These are phyloP conservation scores for Mycocentrospora acerina DNA, from an alignment of 2,329 filamentous ascomycete genomes.

Conservation along the genomic window DNA sequence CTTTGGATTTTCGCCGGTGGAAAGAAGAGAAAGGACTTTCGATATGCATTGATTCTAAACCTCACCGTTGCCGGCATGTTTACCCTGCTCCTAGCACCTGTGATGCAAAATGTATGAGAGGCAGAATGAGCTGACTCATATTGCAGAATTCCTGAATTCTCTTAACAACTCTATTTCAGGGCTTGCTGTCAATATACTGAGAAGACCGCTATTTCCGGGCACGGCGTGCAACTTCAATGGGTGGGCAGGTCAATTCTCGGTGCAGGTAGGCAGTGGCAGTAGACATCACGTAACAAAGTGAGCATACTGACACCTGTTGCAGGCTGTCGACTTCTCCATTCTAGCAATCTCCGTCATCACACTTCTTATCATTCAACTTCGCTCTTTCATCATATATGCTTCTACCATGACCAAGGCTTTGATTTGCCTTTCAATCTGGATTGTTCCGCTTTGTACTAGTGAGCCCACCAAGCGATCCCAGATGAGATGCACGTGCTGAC, in stretches of 20 bases:
- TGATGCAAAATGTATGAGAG: not conserved
- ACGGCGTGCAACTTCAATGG: slow-evolving; percentile 47
- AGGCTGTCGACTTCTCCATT: slow-evolving; percentile 44
- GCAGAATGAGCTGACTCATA: not conserved
- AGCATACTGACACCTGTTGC: not conserved
- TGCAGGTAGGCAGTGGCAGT: slow-evolving; percentile 36
- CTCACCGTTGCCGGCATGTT: slow-evolving; percentile 22
- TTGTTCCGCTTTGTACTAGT: slow-evolving; percentile 45
- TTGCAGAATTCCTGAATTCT: slow-evolving; percentile 36
- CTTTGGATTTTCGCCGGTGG: slow-evolving; percentile 19
- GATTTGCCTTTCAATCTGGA: slow-evolving; percentile 45
- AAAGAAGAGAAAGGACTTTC: slow-evolving; percentile 19
- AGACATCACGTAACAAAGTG: not conserved
- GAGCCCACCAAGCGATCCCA: slow-evolving; percentile 4
- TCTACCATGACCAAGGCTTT: slow-evolving; percentile 30
- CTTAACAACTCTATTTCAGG: slow-evolving; percentile 49
- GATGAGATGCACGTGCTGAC: not conserved
- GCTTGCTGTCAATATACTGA: slow-evolving; percentile 33
- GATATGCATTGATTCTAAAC: slow-evolving; percentile 25
- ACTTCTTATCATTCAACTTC: slow-evolving; percentile 44
- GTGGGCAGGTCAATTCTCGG: slow-evolving; percentile 49
- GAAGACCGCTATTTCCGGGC: slow-evolving; percentile 27
- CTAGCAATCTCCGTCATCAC: slow-evolving; percentile 50
- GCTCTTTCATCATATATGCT: slow-evolving; percentile 35
- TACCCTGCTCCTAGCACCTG: not conserved